Evolutionary conservation across 139 green algal genomes (phyloP).

Genomic region (Chlorella sorokiniana): DNA sequence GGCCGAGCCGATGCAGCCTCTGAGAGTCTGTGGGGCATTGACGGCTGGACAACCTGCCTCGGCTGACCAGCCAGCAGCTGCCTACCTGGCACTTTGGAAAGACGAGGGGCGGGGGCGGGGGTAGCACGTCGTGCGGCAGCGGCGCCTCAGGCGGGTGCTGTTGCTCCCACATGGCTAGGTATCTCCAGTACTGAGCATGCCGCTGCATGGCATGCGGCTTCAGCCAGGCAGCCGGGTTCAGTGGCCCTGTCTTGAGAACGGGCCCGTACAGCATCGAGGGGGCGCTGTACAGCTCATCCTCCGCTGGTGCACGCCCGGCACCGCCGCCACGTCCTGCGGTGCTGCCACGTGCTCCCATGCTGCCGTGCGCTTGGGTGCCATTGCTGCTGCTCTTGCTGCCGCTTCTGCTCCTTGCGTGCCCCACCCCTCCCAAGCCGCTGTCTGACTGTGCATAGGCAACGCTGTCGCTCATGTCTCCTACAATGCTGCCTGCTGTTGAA

Average conservation of each 20-base stretch:
- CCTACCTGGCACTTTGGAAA: neutral
- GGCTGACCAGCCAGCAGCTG: neutral
- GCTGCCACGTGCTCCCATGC: too few species aligned
- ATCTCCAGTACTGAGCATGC: neutral
- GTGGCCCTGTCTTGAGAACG: neutral
- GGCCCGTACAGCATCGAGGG: neutral
- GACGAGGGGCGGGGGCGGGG: neutral
- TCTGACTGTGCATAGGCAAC: too few species aligned
- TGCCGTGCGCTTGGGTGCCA: too few species aligned
- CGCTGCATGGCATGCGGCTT: neutral
- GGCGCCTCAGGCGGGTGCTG: neutral
- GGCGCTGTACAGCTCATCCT: neutral
- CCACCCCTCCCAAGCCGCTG: too few species aligned
- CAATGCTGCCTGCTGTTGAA: too few species aligned
- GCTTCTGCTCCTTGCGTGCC: too few species aligned
- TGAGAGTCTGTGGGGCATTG: too few species aligned
- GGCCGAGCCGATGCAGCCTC: too few species aligned
- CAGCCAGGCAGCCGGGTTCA: neutral
- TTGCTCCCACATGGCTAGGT: neutral
- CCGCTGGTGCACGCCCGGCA: neutral
- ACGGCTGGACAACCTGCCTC: neutral
- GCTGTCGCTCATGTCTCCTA: too few species aligned
- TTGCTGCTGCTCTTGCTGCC: too few species aligned
- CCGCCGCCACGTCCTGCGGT: too few species aligned
- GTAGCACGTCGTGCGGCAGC: neutral